Percentiles rank a stretch among this genome's conserved stretches.
phyloP scores from a whole-genome alignment of 2,329 filamentous ascomycete genomes.

The Coniochaeta sp. region DNA sequence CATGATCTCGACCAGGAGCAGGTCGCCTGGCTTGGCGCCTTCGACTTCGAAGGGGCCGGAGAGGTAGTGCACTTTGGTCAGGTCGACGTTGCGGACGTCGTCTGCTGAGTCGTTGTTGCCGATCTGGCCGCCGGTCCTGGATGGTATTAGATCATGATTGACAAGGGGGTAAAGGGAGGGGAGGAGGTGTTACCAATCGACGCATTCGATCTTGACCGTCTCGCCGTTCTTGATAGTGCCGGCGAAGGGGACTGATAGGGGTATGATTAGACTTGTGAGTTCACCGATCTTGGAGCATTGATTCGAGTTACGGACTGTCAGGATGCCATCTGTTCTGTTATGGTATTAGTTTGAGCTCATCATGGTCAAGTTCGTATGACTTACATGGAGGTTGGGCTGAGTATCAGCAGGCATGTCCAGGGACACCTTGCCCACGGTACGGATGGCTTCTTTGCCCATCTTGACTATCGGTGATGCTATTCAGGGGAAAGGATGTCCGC shows the following conservation, averaged over 20 bases:
- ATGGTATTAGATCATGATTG: neutral
- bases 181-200: conserved; percentile 58
- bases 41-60: conserved; percentile 86
- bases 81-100: conserved; percentile 75
- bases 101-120: conserved; percentile 85
- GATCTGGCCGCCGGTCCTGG: conserved; percentile 70
- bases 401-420: conserved; percentile 64
- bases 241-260: conserved; percentile 67
- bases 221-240: conserved; percentile 74
- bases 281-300: neutral
- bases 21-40: conserved; percentile 75
- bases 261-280: neutral
- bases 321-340: conserved; percentile 85
- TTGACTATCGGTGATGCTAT: neutral
- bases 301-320: conserved; percentile 52
- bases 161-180: neutral
- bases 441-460: conserved; percentile 44
- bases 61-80: conserved; percentile 81
- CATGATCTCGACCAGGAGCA: conserved; percentile 83
- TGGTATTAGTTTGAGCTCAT: neutral
- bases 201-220: conserved; percentile 87
- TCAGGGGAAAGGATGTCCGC: neutral
- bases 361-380: conserved; percentile 19
- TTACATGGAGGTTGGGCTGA: conserved; percentile 64
- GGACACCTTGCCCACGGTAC: conserved; percentile 67